phyloP scores from a whole-genome alignment of 2,329 filamentous ascomycete genomes.

The Stagonosporopsis chrysanthemi region DNA sequence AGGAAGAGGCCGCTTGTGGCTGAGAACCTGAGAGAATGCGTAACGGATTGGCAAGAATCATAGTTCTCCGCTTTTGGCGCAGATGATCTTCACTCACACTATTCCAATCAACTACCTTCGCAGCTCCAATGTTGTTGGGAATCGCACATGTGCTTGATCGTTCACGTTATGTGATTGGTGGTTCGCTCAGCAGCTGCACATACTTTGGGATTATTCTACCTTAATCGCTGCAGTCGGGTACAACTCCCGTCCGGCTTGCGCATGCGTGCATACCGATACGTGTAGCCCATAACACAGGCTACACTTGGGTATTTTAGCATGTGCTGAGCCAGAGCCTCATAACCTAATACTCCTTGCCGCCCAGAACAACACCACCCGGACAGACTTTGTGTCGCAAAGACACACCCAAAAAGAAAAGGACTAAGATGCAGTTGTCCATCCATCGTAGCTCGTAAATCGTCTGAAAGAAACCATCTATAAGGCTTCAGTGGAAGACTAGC shows the following conservation, averaged over 20 bases:
- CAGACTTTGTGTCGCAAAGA: not conserved
- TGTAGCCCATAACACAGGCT: not conserved
- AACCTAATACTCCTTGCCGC: not conserved
- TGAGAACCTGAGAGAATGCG: not conserved
- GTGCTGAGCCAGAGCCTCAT: not conserved
- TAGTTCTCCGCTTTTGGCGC: not conserved
- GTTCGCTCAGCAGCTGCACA: not conserved
- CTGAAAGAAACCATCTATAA: slow-evolving; percentile 1
- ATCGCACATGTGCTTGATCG: not conserved
- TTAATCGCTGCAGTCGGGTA: not conserved
- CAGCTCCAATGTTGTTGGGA: not conserved
- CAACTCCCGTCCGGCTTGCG: not conserved
- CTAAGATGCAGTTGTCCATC: not conserved
- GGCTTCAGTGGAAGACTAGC: not conserved
- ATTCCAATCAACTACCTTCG: not conserved
- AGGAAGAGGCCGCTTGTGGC: not conserved
- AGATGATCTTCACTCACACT: not conserved
- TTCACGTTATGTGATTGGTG: not conserved
- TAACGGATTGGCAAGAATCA: not conserved
- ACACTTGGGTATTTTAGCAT: not conserved
- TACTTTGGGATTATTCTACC: not conserved
- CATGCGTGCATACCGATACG: not conserved
- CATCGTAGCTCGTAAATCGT: slow-evolving; percentile 1
- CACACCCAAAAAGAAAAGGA: not conserved
- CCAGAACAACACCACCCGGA: too few species aligned